These are phyloP conservation scores for Fusarium sarcochroum DNA, from an alignment of 2,329 filamentous ascomycete species.

Conservation along the genomic window DNA sequence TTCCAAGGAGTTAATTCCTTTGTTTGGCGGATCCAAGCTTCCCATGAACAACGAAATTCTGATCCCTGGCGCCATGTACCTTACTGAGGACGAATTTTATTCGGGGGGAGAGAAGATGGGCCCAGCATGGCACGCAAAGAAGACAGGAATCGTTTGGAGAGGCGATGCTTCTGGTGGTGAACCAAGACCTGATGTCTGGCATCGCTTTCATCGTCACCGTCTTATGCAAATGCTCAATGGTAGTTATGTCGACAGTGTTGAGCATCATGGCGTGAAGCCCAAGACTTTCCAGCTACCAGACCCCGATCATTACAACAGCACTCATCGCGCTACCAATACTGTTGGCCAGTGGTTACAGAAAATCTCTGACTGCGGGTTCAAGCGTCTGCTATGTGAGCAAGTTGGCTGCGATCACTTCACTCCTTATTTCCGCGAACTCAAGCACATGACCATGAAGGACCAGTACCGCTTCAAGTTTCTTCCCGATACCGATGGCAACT, in stretches of 20 bases:
- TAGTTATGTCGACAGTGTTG: slow-evolving; percentile 66
- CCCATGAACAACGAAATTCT: slow-evolving; percentile 75
- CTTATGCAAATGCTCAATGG: slow-evolving; percentile 78
- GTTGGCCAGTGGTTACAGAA: slow-evolving; percentile 59
- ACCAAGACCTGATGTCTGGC: slow-evolving; percentile 70
- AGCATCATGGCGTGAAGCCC: slow-evolving; percentile 57
- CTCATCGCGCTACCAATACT: slow-evolving; percentile 49
- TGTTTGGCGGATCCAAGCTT: slow-evolving; percentile 75
- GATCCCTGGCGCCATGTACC: slow-evolving; percentile 76
- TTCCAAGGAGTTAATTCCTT: slow-evolving; percentile 68
- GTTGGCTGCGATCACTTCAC: slow-evolving; percentile 58
- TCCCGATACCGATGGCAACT: slow-evolving; percentile 79
- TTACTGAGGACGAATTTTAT: slow-evolving; percentile 70
- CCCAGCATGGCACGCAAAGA: slow-evolving; percentile 70
- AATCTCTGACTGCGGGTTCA: slow-evolving; percentile 62
- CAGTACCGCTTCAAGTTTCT: slow-evolving; percentile 75
- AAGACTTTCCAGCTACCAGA: slow-evolving; percentile 66
- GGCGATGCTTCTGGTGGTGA: slow-evolving; percentile 74
- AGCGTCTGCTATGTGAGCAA: slow-evolving; percentile 56
- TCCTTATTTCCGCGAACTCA: slow-evolving; percentile 53
- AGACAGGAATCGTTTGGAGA: slow-evolving; percentile 71
- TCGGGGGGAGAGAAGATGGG: slow-evolving; percentile 69
- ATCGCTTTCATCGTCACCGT: slow-evolving; percentile 78
- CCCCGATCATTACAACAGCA: slow-evolving; percentile 59
- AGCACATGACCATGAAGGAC: slow-evolving; percentile 59